phyloP scores from a whole-genome alignment of 805 yeast species.

The Candida nonsorbophila region DNA sequence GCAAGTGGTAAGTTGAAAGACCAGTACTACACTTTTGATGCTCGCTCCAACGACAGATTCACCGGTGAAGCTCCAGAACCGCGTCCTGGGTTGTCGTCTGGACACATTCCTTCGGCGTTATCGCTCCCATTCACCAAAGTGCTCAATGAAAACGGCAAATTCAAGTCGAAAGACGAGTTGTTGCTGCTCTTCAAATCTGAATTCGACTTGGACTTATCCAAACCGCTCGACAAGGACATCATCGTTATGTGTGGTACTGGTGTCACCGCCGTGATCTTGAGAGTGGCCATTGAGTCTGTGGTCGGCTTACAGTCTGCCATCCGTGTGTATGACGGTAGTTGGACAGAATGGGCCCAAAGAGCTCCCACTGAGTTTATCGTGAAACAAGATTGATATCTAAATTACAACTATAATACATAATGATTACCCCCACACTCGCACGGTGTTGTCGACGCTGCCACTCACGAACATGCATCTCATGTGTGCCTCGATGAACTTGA shows the following conservation, averaged over 20 bases:
- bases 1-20: conserved; percentile 36
- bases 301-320: conserved; percentile 31
- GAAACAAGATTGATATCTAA: conserved; percentile 15
- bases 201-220: conserved; percentile 24
- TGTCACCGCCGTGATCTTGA: conserved; percentile 86
- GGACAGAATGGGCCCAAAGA: conserved; percentile 84
- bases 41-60: conserved; percentile 72
- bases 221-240: conserved; percentile 47
- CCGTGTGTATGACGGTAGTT: conserved; percentile 67
- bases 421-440: conserved; percentile 45
- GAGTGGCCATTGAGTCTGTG: conserved; percentile 53
- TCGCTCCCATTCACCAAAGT: conserved; percentile 72
- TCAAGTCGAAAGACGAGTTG: conserved; percentile 45
- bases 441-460: conserved; percentile 56
- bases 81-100: conserved; percentile 79
- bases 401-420: conserved; percentile 1
- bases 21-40: conserved; percentile 65
- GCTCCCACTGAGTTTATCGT: conserved; percentile 54
- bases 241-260: conserved; percentile 95
- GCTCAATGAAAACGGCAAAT: conserved; percentile 43
- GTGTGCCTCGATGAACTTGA: conserved; percentile 31
- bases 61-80: conserved; percentile 84
- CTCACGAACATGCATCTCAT: conserved; percentile 63
- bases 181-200: conserved; percentile 36
- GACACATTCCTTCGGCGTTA: conserved; percentile 80